Percentiles rank a stretch among this genome's conserved stretches.
These are phyloP conservation scores for Wickerhamomyces alni DNA, from an alignment of 805 yeast genomes.

Conservation along the genomic window DNA sequence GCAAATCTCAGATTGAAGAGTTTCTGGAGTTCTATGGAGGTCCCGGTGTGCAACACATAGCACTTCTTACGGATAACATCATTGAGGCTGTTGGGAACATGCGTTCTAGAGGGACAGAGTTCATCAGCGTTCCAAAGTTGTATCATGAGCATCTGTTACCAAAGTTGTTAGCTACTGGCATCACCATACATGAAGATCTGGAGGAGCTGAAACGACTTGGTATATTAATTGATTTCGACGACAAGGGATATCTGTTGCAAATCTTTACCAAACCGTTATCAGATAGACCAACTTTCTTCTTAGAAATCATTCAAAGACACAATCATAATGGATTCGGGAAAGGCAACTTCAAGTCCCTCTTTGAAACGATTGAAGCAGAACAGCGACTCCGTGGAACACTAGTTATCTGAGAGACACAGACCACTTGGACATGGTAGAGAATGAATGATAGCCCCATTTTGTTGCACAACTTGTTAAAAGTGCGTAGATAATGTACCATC, in stretches of 20 bases:
- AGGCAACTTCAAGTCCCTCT: constrained; percentile 79
- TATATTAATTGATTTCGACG: constrained; percentile 73
- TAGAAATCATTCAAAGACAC: constrained; percentile 75
- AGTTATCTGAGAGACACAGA: background rate
- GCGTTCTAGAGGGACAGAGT: constrained; percentile 60
- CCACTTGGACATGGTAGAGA: too few relatives aligned
- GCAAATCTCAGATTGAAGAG: constrained; percentile 77
- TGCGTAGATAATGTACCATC: too few relatives aligned
- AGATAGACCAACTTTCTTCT: constrained; percentile 76
- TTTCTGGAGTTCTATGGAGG: constrained; percentile 70
- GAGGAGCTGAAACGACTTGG: constrained; percentile 42
- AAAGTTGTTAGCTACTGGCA: constrained; percentile 38
- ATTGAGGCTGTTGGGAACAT: constrained; percentile 47
- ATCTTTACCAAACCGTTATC: constrained; percentile 71
- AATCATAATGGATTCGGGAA: constrained; percentile 86
- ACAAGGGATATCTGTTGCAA: constrained; percentile 70
- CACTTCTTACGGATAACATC: constrained; percentile 59
- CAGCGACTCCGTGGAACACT: constrained; percentile 67
- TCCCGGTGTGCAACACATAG: constrained; percentile 83
- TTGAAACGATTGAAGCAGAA: constrained; percentile 75
- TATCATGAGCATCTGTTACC: constrained; percentile 50
- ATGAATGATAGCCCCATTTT: too few relatives aligned
- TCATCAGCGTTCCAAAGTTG: constrained; percentile 50
- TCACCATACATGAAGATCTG: constrained; percentile 47
- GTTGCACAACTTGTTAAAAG: too few relatives aligned